Conservation (phyloP, 2,329 filamentous ascomycete genomes). For the Ophiostoma montium region DNA sequence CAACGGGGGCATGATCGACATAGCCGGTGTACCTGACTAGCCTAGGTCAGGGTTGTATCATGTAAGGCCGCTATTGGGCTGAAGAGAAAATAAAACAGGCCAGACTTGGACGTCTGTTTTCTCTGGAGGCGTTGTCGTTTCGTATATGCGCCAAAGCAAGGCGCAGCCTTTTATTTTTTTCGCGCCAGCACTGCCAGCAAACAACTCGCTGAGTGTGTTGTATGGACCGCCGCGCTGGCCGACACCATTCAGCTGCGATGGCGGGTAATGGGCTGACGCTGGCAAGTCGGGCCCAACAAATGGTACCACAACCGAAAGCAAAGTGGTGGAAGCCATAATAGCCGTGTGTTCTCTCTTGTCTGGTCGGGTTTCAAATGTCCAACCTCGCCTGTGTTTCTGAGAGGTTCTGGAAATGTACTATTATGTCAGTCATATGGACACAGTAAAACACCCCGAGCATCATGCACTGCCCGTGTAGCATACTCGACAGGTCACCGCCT, state of each 20-base stretch:
- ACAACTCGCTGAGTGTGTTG: not conserved
- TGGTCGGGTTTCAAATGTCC: too few relatives aligned
- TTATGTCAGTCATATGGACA: too few relatives aligned
- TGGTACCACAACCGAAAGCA: too few relatives aligned
- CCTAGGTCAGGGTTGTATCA: not conserved
- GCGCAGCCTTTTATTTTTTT: not conserved
- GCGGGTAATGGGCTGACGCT: not conserved
- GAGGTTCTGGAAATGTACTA: too few relatives aligned
- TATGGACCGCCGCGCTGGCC: not conserved
- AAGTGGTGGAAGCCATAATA: too few relatives aligned
- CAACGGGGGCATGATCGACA: too few relatives aligned
- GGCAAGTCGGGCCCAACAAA: not conserved
- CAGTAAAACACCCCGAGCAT: too few relatives aligned
- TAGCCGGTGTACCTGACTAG: not conserved
- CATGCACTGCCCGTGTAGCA: too few relatives aligned
- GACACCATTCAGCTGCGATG: not conserved
- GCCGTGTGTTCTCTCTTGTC: too few relatives aligned
- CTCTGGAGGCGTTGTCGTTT: not conserved
- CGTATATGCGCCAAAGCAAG: not conserved
- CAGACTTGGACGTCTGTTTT: not conserved
- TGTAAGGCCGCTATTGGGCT: slow-evolving; percentile 6
- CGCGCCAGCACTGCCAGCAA: slow-evolving; percentile 4
- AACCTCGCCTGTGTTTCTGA: too few relatives aligned
- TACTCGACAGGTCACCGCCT: too few relatives aligned
- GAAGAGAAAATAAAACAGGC: not conserved